Conservation (phyloP, 2,329 filamentous ascomycete genomes). For the Colletotrichum gloeosporioides region DNA sequence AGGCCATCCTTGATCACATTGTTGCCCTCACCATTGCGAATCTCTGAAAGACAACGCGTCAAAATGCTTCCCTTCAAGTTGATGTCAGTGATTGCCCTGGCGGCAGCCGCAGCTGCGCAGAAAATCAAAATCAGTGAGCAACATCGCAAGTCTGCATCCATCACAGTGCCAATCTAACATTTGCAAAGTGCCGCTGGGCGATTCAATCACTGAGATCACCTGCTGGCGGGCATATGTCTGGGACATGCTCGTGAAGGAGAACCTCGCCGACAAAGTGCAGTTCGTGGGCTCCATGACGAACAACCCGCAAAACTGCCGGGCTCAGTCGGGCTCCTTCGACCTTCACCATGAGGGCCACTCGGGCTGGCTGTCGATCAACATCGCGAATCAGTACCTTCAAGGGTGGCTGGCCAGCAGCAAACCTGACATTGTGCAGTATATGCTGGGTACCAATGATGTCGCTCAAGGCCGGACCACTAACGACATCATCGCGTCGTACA, state of each 20-base stretch:
- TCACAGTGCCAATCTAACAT: neutral
- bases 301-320: slow-evolving; percentile 40
- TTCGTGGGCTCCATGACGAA: slow-evolving; percentile 46
- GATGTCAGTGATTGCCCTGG: neutral
- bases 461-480: slow-evolving; percentile 30
- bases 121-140: slow-evolving; percentile 6
- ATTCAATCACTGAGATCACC: slow-evolving; percentile 50
- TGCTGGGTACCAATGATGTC: slow-evolving; percentile 52
- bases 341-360: slow-evolving; percentile 49
- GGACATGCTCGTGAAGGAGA: slow-evolving; percentile 39
- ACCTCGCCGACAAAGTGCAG: slow-evolving; percentile 38
- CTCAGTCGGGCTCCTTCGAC: slow-evolving; percentile 36
- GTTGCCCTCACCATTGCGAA: neutral
- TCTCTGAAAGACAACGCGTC: neutral
- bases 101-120: neutral
- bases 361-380: slow-evolving; percentile 47
- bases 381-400: slow-evolving; percentile 44
- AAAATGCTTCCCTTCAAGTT: neutral
- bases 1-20: neutral
- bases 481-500: slow-evolving; percentile 44
- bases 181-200: slow-evolving; percentile 38
- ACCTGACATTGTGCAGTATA: slow-evolving; percentile 49
- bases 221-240: slow-evolving; percentile 50
- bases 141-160: neutral
- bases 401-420: slow-evolving; percentile 41